Conservation (phyloP, 2,329 filamentous ascomycete species). For the Epichloe gansuensis region DNA sequence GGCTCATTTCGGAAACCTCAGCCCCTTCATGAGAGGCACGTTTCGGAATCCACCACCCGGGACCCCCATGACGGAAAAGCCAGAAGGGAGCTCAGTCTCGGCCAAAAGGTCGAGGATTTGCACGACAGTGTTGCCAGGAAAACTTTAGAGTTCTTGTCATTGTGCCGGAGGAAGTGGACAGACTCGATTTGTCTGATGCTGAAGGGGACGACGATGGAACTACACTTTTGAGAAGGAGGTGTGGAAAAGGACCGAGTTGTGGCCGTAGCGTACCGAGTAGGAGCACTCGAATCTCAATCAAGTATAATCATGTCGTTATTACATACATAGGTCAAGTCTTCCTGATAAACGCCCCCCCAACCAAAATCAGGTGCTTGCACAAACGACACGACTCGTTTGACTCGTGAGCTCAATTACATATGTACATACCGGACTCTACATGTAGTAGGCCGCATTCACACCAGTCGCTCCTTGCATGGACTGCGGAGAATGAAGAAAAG, state of each 20-base stretch:
- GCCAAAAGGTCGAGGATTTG: constrained; percentile 57
- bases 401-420: too few relatives aligned
- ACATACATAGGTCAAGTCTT: too few relatives aligned
- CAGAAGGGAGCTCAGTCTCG: constrained; percentile 32
- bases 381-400: too few relatives aligned
- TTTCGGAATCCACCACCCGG: constrained; percentile 66
- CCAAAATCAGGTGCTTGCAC: too few relatives aligned
- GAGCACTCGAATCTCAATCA: too few relatives aligned
- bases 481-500: background rate
- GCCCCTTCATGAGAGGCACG: constrained; percentile 64
- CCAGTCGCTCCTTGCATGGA: too few relatives aligned
- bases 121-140: constrained; percentile 56
- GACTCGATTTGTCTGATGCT: constrained; percentile 57
- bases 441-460: too few relatives aligned
- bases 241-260: constrained; percentile 61
- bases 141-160: constrained; percentile 82
- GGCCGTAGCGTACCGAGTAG: constrained; percentile 35
- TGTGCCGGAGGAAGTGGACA: constrained; percentile 65
- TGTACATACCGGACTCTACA: too few relatives aligned
- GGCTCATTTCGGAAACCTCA: constrained; percentile 81
- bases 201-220: constrained; percentile 50
- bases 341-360: too few relatives aligned
- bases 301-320: too few relatives aligned
- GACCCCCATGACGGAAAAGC: constrained; percentile 39
- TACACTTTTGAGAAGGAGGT: constrained; percentile 47